Base-by-base conservation (phyloP, 2,329 filamentous ascomycete genomes). In the Knufia petricola region DNA sequence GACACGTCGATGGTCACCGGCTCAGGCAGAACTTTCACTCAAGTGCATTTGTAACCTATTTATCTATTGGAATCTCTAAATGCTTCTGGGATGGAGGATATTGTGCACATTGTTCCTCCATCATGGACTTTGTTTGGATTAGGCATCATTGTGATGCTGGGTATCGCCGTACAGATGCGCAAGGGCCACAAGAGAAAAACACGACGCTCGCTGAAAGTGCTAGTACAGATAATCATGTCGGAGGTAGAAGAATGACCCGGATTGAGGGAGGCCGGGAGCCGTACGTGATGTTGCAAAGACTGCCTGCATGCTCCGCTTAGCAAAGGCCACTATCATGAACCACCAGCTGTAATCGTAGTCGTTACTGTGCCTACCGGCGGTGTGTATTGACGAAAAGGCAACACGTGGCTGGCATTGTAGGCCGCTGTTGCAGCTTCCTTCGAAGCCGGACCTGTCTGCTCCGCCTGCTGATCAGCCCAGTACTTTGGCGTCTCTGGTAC, bases 371-470 rank as follows among this genome's bases (percentile, higher is more conserved):
- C 41, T 17, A 31, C 17, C 12, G 24, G 31, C n/a, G 41, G 41
- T 17, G 41, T 26, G 17, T 32, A 44, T 13, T 44, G 41, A 6
- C 41, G 41, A 12, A 44, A 31, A 32, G 41, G 41, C 26, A 44
- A 21, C 3, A 26, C n/a, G 19, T 44, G 41, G 13, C 17, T 44
- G 15, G 41, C 41, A 31, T 44, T 31, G 24, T 44, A 44, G 3
- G 24, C 41, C 9, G 24, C 41, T n/a, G 41, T 20, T 2, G 41
- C 15, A 9, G 21, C 21, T 17, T 24, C 23, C 7, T 17, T 44
- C 32, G 15, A 8, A 4, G 32, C 15, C 10, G 32, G 15, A 36
- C 15, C 15, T 6, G 32, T 6, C 6, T 13, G 4, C 6, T 36
- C 7, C 4, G 13, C 32, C 15, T 36, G 32, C 32, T 36, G 32